Conservation (phyloP, 225 moss, liverwort and hornwort genomes). For the Neckera pumila region DNA sequence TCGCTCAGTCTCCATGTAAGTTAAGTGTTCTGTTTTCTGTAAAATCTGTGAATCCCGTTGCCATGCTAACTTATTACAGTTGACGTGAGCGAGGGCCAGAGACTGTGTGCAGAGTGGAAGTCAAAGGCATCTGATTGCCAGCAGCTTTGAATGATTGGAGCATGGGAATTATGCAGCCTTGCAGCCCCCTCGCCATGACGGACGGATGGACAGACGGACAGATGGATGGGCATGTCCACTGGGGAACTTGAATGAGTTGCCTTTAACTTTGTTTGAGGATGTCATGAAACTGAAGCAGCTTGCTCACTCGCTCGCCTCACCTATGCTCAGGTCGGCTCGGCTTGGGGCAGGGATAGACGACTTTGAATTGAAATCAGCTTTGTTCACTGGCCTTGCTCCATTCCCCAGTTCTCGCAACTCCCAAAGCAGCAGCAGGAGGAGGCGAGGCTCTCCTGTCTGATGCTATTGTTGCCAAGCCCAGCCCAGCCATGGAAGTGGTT, state of each 20-base stretch:
- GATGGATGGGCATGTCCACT: not conserved
- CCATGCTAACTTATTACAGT: not conserved
- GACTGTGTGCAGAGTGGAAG: not conserved
- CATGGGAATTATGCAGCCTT: not conserved
- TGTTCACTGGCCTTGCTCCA: not conserved
- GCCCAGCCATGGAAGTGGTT: no score
- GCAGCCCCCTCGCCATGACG: not conserved
- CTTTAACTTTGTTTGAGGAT: not conserved
- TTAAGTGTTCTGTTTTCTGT: not conserved
- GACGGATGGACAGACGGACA: no score
- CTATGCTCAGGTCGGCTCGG: no score
- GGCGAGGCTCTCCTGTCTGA: not conserved
- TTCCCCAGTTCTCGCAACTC: not conserved
- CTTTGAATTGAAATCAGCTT: not conserved
- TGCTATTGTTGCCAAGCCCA: not conserved
- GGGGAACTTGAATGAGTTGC: not conserved
- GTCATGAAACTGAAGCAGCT: not conserved
- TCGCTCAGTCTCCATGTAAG: not conserved
- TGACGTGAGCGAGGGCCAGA: not conserved
- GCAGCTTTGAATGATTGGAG: slow-evolving; percentile 35
- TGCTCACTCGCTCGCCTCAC: no score
- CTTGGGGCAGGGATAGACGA: no score
- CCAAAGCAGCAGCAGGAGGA: not conserved
- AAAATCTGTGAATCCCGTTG: not conserved
- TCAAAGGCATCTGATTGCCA: slow-evolving; percentile 25